phyloP scores from a whole-genome alignment of 2,329 filamentous ascomycete species.

The Fusarium sp. region DNA sequence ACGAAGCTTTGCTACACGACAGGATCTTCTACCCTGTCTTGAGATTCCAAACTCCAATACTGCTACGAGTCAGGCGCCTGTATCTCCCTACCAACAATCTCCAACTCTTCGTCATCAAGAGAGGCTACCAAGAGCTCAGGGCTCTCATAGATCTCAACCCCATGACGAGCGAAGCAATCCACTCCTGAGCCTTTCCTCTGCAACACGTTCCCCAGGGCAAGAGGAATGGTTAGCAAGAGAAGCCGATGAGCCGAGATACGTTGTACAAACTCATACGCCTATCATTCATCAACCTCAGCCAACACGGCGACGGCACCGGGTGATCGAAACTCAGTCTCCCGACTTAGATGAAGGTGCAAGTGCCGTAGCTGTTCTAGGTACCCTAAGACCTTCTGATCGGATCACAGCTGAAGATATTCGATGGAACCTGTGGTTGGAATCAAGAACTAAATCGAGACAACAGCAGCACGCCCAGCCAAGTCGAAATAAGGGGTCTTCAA shows the following conservation, averaged over 20 bases:
- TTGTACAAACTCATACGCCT: constrained; percentile 27
- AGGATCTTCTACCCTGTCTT: neutral
- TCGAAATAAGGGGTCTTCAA: neutral
- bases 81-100: neutral
- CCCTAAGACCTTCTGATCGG: neutral
- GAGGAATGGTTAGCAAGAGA: neutral
- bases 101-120: neutral
- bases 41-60: neutral
- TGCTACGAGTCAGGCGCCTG: neutral
- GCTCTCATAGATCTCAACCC: too few species aligned
- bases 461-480: neutral
- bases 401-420: constrained; percentile 30
- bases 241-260: constrained; percentile 22
- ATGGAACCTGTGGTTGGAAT: constrained; percentile 42
- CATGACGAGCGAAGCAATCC: neutral
- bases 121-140: neutral
- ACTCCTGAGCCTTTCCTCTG: neutral
- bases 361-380: constrained; percentile 25
- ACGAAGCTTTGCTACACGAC: constrained; percentile 28
- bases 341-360: constrained; percentile 26
- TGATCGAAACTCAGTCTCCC: constrained; percentile 31
- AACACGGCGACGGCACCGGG: constrained; percentile 9
- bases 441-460: neutral
- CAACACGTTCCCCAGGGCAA: neutral
- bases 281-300: constrained; percentile 47